Base-by-base conservation (phyloP, 306 rosid species). In the Morella rubra region DNA sequence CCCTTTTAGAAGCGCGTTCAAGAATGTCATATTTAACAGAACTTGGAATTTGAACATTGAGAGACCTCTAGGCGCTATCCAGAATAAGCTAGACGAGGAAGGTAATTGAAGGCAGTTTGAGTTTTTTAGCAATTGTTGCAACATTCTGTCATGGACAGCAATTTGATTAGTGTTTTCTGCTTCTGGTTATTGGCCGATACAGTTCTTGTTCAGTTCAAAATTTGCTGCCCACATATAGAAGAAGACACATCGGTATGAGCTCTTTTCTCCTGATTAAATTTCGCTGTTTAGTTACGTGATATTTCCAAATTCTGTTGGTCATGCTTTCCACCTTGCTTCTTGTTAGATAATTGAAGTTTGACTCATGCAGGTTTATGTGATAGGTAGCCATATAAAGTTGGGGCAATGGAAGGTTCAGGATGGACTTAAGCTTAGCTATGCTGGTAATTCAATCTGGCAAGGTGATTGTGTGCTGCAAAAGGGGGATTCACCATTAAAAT, bases 1-100 rank as follows among this genome's bases (percentile, higher is more conserved):
- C 82, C 96, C 97, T 76, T 90, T 85, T 85, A 88, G 81, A 79
- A 92, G 96, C 73, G 97, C 98, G 80, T 92, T 92, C 77, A 87
- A 79, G 84, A 81, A 95, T 74, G 98, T 95, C 71, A 81, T 95
- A 72, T 95, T 95, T 64, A 76, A 81, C 66, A 77, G 42, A 80
- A 91, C 85, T 47, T 83, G 79, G 81, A 82, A 77, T 77, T 82
- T 73, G 77, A 79, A 79, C 56, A 40, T 84, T 22, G 79, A 78
- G 58, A 71, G 84, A 79, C 83, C 93, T 11, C 55, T 64, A 44
- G 93, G 85, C 80, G 78, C 72, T 81, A 77, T 79, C 74, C 79
- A 54, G 72, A 85, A 75, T 77, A 89, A 76, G 50, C 71, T 83
- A 64, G 83, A 83, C 46, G 76, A 82, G 22, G 86, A 92, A 79